Conservation (phyloP, 2,329 filamentous ascomycete species). For the Lanzia echinophila region DNA sequence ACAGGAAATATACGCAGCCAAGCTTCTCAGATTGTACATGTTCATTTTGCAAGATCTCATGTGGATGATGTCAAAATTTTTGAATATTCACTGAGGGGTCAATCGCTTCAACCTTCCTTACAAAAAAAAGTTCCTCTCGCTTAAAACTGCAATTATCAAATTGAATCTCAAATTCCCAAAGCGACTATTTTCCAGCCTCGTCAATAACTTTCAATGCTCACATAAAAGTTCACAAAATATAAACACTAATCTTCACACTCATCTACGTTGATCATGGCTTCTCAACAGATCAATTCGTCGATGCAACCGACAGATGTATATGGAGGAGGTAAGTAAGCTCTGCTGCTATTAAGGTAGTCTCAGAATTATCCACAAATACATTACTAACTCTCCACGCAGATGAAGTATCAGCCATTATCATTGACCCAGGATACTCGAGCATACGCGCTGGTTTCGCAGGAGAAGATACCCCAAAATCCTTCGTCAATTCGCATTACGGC, state of each 20-base stretch:
- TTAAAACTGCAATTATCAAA: background rate
- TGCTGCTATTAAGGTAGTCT: no score
- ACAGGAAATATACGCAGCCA: no score
- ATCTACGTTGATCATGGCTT: conserved; percentile 40
- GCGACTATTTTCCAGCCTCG: conserved; percentile 6
- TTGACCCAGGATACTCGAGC: conserved; percentile 87
- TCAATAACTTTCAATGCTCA: no score
- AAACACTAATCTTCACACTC: no score
- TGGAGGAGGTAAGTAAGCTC: conserved; percentile 47
- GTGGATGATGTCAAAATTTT: background rate
- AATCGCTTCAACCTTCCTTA: conserved; percentile 6
- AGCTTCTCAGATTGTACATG: no score
- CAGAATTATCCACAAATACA: no score
- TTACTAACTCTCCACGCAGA: conserved; percentile 47
- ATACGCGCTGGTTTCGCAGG: conserved; percentile 94
- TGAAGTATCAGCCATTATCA: conserved; percentile 93
- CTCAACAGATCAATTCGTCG: conserved; percentile 50
- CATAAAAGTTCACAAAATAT: no score
- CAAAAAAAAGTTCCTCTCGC: background rate
- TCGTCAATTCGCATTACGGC: conserved; percentile 87
- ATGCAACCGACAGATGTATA: conserved; percentile 56
- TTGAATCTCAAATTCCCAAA: background rate
- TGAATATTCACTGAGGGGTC: background rate
- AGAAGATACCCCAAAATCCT: conserved; percentile 92
- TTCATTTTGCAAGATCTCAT: no score